A percentile compares a stretch with the other conserved stretches of the same genome.
Conservation (phyloP, 805 yeast genomes). For the Wickerhamomyces subpelliculosus region DNA sequence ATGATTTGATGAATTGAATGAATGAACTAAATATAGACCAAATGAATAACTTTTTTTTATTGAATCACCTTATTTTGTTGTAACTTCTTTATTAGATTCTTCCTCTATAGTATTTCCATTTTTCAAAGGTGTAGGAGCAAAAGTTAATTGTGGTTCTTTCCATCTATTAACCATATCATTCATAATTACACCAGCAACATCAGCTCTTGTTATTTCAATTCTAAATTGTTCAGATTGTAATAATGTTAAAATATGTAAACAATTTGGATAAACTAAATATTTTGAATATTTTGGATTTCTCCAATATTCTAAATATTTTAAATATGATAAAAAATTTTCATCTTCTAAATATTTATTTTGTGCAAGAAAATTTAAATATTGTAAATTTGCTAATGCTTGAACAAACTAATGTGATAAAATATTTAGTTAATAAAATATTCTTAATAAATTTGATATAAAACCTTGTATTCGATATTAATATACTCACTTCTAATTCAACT, state of each 20-base stretch:
- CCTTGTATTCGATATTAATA: too few relatives aligned
- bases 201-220: constrained; percentile 46
- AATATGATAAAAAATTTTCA: constrained; percentile 63
- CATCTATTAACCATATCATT: constrained; percentile 74
- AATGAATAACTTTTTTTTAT: background rate
- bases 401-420: too few relatives aligned
- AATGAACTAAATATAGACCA: constrained; percentile 12
- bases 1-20: too few relatives aligned
- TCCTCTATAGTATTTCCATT: constrained; percentile 1
- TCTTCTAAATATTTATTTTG: constrained; percentile 74
- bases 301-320: constrained; percentile 86
- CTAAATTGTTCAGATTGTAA: constrained; percentile 47
- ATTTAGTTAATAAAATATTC: background rate
- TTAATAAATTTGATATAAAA: constrained; percentile 18
- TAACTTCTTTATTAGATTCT: background rate
- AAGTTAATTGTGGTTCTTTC: constrained; percentile 25
- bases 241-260: constrained; percentile 62
- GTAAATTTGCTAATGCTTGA: constrained; percentile 86
- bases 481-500: constrained; percentile 67
- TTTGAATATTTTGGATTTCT: constrained; percentile 59
- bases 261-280: constrained; percentile 78
- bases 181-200: constrained; percentile 52
- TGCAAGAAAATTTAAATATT: constrained; percentile 78
- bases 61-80: background rate
- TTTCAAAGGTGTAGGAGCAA: constrained; percentile 20